Base-by-base conservation (phyloP, 2,329 filamentous ascomycete genomes). In the Nemania bipapillata region DNA sequence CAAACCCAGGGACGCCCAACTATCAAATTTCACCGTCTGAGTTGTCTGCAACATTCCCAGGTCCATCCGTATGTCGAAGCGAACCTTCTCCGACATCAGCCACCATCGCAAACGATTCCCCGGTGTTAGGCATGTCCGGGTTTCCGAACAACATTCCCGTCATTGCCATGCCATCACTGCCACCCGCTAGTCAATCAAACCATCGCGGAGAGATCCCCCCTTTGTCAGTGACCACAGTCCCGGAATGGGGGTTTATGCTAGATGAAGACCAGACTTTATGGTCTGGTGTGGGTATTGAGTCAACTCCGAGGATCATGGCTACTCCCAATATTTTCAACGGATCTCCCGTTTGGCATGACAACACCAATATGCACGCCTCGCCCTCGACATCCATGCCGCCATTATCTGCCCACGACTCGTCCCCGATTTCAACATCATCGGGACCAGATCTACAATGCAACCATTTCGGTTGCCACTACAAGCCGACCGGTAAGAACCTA, bases 201-300 rank as follows among this genome's bases (percentile, higher is more conserved):
- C 53, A 45, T 37, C 45, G 53, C 26, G 22, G 49, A 1, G 47
- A 57, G 28, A 47, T 30, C 4, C 60, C 66, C 11, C 30, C 37
- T 7, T 53, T 66, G 30, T 52, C 64, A 35, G 52, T 70, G 17
- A 17, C 65, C 15, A 69, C 70, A n/a, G 2, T 22, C 22, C 4
- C 37, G 45, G 56, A 45, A 24, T 42, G 30, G 12, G 12, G 1
- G 9, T 47, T 30, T n/a, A 53, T 62, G 40, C 24, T 63, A 24
- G 42, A 52, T 24, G 53, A 30, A 15, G 47, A 22, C 15, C 24
- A 63, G 30, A 59, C 57, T n/a, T 47, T 67, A 17, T 20, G 17
- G 9, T 15, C 35, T 8, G 28, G 35, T 4, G 11, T 6, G 28
- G 5, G 22, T 12, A 49, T 20, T 11, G 22, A 37, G 22, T 12